These are phyloP conservation scores for Boletus sp. DNA, from an alignment of 768 basidiomycete species.

Conservation along the genomic window DNA sequence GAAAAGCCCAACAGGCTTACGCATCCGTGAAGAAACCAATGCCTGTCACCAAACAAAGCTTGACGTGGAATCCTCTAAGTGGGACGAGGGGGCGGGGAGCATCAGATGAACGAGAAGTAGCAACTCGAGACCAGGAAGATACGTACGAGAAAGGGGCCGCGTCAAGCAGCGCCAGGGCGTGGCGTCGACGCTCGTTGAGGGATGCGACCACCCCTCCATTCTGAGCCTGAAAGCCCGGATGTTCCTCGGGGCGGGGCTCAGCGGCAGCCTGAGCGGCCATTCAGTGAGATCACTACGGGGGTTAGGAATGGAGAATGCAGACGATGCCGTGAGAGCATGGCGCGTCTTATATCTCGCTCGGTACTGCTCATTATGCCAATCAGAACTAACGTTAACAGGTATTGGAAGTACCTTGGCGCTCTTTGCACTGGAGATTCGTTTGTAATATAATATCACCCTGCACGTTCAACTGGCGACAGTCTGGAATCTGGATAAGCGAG, in stretches of 20 bases:
- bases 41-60: conserved; percentile 63
- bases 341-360: neutral
- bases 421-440: neutral
- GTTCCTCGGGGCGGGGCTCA: neutral
- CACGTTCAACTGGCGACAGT: neutral
- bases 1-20: conserved; percentile 32
- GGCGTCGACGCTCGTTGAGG: conserved; percentile 1
- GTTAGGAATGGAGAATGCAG: neutral
- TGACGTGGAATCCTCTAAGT: conserved; percentile 74
- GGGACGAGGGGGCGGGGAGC: neutral
- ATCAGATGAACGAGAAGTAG: neutral
- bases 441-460: neutral
- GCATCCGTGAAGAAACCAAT: conserved; percentile 89
- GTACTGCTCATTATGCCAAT: neutral
- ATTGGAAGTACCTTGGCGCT: neutral
- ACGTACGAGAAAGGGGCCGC: neutral
- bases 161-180: conserved; percentile 1
- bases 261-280: neutral
- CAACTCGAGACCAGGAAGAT: neutral
- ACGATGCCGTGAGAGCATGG: neutral
- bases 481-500: neutral
- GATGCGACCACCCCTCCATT: neutral
- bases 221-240: neutral
- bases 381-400: neutral
- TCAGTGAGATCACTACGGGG: neutral